phyloP scores from a whole-genome alignment of 441 rosid species.

The Croton setiger region DNA sequence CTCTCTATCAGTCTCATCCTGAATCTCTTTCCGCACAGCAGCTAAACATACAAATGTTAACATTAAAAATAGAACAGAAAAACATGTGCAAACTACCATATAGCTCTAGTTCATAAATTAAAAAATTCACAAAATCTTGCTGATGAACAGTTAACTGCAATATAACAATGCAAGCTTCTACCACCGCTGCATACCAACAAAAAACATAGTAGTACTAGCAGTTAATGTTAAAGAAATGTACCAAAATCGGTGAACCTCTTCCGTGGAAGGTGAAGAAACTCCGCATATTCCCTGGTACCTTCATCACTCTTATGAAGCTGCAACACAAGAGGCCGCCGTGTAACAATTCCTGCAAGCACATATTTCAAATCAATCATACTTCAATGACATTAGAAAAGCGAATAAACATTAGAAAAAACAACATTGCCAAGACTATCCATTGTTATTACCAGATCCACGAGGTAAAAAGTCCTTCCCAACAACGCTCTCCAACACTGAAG shows the following conservation, averaged over 20 bases:
- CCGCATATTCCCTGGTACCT: constrained; percentile 90
- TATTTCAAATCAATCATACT: constrained; percentile 2
- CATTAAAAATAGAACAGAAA: constrained; percentile 3
- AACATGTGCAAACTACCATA: neutral
- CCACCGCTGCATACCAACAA: neutral
- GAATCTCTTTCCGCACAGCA: constrained; percentile 97
- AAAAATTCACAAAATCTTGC: neutral
- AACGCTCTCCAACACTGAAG: constrained; percentile 93
- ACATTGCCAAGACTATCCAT: neutral
- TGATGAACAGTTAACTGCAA: neutral
- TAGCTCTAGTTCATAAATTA: neutral
- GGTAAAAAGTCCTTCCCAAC: constrained; percentile 97
- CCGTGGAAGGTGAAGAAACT: constrained; percentile 89
- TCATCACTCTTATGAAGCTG: constrained; percentile 95
- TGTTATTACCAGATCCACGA: constrained; percentile 86
- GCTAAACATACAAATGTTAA: constrained; percentile 36
- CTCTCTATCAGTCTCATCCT: constrained; percentile 96
- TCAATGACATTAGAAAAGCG: neutral
- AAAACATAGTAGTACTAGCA: neutral
- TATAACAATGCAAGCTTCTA: neutral
- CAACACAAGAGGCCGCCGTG: constrained; percentile 90
- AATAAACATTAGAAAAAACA: neutral
- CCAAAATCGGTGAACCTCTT: constrained; percentile 87
- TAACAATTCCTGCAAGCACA: constrained; percentile 73
- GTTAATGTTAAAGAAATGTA: constrained; percentile 20